Evolutionary conservation across 176 grass and related monocot genomes (phyloP), one percentile per base, ranked within the genome.

Genomic region (Luzula sylvatica): DNA sequence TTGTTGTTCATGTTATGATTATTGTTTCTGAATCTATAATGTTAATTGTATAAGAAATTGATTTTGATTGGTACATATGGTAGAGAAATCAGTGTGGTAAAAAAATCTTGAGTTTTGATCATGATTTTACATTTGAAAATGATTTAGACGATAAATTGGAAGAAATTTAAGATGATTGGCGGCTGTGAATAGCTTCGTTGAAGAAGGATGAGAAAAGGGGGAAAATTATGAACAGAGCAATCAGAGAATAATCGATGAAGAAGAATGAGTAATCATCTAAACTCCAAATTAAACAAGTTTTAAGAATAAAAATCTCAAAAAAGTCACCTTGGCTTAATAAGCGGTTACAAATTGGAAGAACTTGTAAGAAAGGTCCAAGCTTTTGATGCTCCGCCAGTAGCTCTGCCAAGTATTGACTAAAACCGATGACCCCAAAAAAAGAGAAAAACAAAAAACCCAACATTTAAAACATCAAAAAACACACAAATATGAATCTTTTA

Each of bases 341-440:
- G 52, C 83, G 87, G 61, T 75, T 80, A 80, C 92, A 98, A 79
- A 90, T 77, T 20, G 92, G 92, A 74, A 98, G 60, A 52, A 98
- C 75, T 82, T 90, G 92, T 84, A 86, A 82, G 81, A 98, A 98
- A 30, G 92, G 92, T 4, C 81, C 92, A 30, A 98, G 78, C 65
- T 98, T 90, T 68, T 98, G 85, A 68, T 90, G 81, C 57, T 98
- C 92, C 9, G 78, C 81, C 41, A 98, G 79, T 45, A 98, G 58
- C 77, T 98, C 85, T 22, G 85, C 78, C 67, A 98, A 45, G 56
- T 90, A 98, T 35, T 98, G 81, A 61, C 92, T 90, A 49, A 64
- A 6, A 20, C 35, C 51, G 32, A 46, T 43, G 20, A 16, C 38
- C 19, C 16, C 43, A 67, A 58, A 54, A 68, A 32, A 4, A 52